phyloP scores from a whole-genome alignment of 106 monocot genomes.

The Phalaenopsis equestris region DNA sequence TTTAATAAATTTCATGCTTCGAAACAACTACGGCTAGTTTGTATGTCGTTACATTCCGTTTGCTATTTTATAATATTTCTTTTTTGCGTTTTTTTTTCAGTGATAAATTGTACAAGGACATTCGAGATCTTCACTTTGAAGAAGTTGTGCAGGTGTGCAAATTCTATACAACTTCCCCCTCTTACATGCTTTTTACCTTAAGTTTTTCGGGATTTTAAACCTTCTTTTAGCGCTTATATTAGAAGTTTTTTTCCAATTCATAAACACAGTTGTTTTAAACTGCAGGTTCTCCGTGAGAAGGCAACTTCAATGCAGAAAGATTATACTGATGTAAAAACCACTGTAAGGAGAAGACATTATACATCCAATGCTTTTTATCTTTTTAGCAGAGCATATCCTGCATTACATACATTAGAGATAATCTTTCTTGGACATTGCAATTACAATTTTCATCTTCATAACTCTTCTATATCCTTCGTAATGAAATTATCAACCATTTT shows the following conservation, averaged over 20 bases:
- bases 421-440: neutral
- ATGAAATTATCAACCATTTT: neutral
- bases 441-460: neutral
- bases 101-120: conserved; percentile 96
- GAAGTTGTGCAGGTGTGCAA: conserved; percentile 86
- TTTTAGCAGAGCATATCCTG: neutral
- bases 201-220: neutral
- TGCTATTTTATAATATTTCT: neutral
- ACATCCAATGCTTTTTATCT: neutral
- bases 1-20: neutral
- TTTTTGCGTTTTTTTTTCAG: conserved; percentile 30
- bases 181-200: neutral
- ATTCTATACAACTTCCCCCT: neutral
- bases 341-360: conserved; percentile 37
- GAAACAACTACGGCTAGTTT: neutral
- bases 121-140: conserved; percentile 94
- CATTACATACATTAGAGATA: conserved; percentile 1
- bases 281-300: conserved; percentile 90
- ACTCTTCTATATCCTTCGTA: neutral
- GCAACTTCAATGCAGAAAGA: conserved; percentile 96
- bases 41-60: neutral
- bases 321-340: conserved; percentile 86
- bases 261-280: conserved; percentile 7
- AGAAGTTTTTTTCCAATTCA: neutral
- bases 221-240: neutral